Base-by-base conservation (phyloP, 306 rosid genomes). In the Nissolia schottii region DNA sequence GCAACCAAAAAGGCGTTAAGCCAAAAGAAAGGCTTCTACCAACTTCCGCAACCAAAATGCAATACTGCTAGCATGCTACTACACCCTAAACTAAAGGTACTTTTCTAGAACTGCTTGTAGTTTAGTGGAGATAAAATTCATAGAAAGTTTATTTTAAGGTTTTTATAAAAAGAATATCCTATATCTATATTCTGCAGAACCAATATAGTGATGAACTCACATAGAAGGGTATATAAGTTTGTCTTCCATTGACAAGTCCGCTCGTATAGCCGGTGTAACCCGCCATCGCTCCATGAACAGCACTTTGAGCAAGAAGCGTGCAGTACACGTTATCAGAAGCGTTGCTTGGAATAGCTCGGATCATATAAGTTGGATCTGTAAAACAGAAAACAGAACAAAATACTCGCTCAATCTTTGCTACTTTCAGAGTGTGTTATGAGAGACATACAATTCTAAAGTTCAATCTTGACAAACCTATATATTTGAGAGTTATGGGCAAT, bases 241-340 rank as follows among this genome's bases (percentile, higher is more conserved):
- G 86, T 87, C 97, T 89, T 87, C 97, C 99, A 50, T 91, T 88
- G 54, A 94, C 97, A 55, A 85, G 92, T 34, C 96, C 96, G 31
- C 80, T 84, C 1, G 96, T 85, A 54, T 82, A 86, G 66, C 99
- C 97, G 6, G 97, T 87, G 55, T 94, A 94, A 14, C 97, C 99
- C 35, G 99, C 97, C 99, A 94, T 91, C 68, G 96, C 97, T 67
- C 97, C 99, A 82, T 94, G 99, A 56, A 89, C 84, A 32, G 95
- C 93, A 81, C 97, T 94, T 81, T 89, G 98, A 78, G 98, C 97
- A 46, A 90, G 96, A 49, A 93, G 91, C 14, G 97, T 93, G 85
- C 92, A 86, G 76, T 90, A 93, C 54, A 93, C 97, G 25, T 93
- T 93, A 80, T 93, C 96, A 2, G 98, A 90, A 37, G 96, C 98